These are phyloP conservation scores for Paraglomus occultum DNA, from an alignment of 192 early-diverging fungal species.

Conservation along the genomic window DNA sequence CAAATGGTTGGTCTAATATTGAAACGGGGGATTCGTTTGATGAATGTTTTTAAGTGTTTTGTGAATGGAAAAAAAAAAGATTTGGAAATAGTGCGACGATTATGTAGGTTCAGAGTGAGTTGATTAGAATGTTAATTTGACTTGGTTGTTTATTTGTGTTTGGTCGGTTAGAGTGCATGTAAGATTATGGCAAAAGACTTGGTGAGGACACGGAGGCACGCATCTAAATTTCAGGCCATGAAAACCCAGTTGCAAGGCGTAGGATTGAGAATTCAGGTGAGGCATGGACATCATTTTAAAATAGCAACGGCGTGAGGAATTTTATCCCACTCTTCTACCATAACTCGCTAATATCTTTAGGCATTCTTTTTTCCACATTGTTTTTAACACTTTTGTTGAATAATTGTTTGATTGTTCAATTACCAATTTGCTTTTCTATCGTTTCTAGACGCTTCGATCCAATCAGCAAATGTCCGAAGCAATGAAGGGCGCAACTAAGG, in stretches of 20 bases:
- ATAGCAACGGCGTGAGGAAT: neutral
- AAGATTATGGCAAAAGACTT: conserved; percentile 99
- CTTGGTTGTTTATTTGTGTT: neutral
- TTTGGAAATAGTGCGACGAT: neutral
- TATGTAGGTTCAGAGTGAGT: neutral
- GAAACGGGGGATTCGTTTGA: too few relatives aligned
- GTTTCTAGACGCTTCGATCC: conserved; percentile 76
- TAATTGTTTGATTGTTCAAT: neutral
- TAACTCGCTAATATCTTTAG: conserved; percentile 2
- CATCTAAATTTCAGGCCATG: conserved; percentile 98
- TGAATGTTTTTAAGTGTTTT: too few relatives aligned
- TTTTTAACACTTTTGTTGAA: conserved; percentile 8
- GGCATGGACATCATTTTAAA: neutral
- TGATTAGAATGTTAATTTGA: neutral
- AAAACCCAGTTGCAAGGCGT: conserved; percentile 93
- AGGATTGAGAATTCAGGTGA: conserved; percentile 81
- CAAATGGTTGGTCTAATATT: conserved; percentile 68
- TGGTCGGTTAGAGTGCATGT: conserved; percentile 62
- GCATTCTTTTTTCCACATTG: too few relatives aligned
- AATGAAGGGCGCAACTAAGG: conserved; percentile 91
- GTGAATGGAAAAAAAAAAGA: too few relatives aligned
- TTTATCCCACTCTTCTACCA: too few relatives aligned
- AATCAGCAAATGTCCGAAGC: conserved; percentile 96
- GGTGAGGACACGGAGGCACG: conserved; percentile 87
- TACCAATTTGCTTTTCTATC: conserved; percentile 14